Percentiles rank a stretch among this genome's conserved stretches.
These are phyloP conservation scores for Cairneyella variabilis DNA, from an alignment of 495 filamentous ascomycete genomes.

Conservation along the genomic window DNA sequence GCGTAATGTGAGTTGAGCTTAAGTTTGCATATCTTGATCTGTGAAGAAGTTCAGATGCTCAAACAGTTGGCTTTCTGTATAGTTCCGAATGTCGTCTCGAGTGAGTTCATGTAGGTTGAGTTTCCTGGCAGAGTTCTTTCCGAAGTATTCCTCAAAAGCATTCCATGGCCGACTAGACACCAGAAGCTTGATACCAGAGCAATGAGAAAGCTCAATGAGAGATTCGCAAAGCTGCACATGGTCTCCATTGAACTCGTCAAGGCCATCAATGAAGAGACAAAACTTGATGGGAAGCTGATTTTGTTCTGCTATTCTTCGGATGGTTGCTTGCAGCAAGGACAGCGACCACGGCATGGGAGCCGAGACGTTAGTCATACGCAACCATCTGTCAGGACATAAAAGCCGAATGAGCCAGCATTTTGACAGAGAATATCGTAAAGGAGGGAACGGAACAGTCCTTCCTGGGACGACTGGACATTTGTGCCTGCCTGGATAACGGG, in stretches of 20 bases:
- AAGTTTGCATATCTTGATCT: too few species aligned
- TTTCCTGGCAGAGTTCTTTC: not conserved
- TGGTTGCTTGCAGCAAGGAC: not conserved
- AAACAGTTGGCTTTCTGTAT: not conserved
- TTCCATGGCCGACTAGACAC: not conserved
- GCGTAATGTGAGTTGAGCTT: too few species aligned
- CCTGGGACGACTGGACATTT: not conserved
- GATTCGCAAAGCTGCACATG: not conserved
- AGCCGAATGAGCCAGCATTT: too few species aligned
- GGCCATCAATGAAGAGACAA: not conserved
- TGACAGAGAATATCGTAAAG: not conserved
- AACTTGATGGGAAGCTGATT: not conserved
- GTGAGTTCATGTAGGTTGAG: not conserved
- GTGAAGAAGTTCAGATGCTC: not conserved
- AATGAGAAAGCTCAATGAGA: not conserved
- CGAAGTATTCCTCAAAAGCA: not conserved
- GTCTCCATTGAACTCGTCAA: not conserved
- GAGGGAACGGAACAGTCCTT: not conserved
- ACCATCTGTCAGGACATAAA: not conserved
- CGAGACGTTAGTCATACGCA: not conserved
- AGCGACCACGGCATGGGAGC: not conserved
- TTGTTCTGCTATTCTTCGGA: too few species aligned
- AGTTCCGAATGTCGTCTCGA: not conserved
- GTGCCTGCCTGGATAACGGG: too few species aligned
- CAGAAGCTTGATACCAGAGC: not conserved